Conservation (phyloP, 192 early-diverging fungal species). For the Entomortierella chlamydospora region DNA sequence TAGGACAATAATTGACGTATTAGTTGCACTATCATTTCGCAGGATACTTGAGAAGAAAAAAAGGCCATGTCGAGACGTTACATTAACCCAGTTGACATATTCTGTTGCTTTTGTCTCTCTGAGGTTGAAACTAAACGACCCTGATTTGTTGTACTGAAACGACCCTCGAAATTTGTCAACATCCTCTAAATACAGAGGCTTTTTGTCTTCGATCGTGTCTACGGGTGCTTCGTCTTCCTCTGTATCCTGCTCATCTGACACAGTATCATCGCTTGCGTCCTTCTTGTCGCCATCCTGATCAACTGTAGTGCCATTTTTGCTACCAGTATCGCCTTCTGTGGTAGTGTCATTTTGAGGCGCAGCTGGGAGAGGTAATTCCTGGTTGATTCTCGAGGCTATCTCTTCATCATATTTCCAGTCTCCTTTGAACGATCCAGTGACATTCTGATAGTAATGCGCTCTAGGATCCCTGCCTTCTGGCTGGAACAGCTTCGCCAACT, state of each 20-base stretch:
- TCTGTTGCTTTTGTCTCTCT: conserved; percentile 56
- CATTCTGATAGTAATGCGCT: conserved; percentile 63
- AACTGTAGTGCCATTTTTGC: neutral
- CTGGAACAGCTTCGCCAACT: conserved; percentile 35
- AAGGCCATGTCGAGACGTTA: neutral
- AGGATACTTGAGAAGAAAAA: neutral
- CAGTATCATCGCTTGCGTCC: neutral
- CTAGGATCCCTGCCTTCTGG: conserved; percentile 13
- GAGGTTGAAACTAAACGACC: conserved; percentile 35
- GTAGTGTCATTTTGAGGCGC: conserved; percentile 32
- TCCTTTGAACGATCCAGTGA: conserved; percentile 65
- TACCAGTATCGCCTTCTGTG: neutral
- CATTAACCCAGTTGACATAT: conserved; percentile 59
- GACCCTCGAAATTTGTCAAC: conserved; percentile 23
- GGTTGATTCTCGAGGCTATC: conserved; percentile 4
- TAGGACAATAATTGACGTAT: neutral
- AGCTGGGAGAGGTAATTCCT: conserved; percentile 21
- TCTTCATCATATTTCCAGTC: conserved; percentile 27
- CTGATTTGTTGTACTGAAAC: conserved; percentile 45
- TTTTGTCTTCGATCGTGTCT: conserved; percentile 38
- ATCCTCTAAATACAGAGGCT: conserved; percentile 29
- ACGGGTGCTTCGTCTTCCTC: neutral
- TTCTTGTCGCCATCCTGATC: neutral
- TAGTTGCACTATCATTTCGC: neutral
- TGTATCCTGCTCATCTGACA: neutral